Evolutionary conservation across 495 filamentous ascomycete species (phyloP), one percentile per base, ranked within the genome.

Genomic region (Daldinia bambusicola): DNA sequence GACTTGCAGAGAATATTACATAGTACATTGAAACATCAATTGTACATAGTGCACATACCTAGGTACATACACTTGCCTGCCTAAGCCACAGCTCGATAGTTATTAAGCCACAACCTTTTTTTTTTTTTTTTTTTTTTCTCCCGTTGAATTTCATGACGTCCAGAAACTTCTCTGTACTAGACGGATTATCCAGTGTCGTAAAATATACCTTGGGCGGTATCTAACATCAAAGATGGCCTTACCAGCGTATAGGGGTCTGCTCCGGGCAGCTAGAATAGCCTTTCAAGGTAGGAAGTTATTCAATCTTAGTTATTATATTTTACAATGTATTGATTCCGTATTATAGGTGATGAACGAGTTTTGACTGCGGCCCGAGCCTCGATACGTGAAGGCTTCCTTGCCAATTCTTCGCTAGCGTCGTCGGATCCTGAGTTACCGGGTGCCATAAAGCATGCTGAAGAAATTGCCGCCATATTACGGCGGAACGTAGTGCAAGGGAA

Each of bases 401-500:
- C 83, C 30, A 90, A 91, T 74, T 84, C 88, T 30, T 77, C 79
- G 1, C 78, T 93, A 2, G 79, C 82, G 5, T 76, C 88, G 4
- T 84, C 85, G 14, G 84, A 85, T 61, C 78, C 83, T 4, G 83
- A 86, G 38, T 70, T 85, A 12, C 71, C 74, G 8, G 72, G 79
- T 5, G 84, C 83, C 7, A 86, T 99, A 67, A 81, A 88, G 63
- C 89, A 96, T 75, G 96, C 95, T 32, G 83, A 94, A 63, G 93
- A 96, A 58, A 88, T 97, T 26, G 92, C 95, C 5, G 85, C 83
- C 60, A 89, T 98, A 63, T 75, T 99, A 69, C 83, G 88, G 74
- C 83, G 92, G 76, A 98, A 98, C 76, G 83, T 98, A 10, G 93
- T 99, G 2, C 95, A 98, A 75, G 95, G 95, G 41, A 83, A 84